A percentile compares a stretch with the other conserved stretches of the same genome.
These are phyloP conservation scores for Teratosphaeria nubilosa DNA, from an alignment of 2,329 filamentous ascomycete genomes.

Conservation along the genomic window DNA sequence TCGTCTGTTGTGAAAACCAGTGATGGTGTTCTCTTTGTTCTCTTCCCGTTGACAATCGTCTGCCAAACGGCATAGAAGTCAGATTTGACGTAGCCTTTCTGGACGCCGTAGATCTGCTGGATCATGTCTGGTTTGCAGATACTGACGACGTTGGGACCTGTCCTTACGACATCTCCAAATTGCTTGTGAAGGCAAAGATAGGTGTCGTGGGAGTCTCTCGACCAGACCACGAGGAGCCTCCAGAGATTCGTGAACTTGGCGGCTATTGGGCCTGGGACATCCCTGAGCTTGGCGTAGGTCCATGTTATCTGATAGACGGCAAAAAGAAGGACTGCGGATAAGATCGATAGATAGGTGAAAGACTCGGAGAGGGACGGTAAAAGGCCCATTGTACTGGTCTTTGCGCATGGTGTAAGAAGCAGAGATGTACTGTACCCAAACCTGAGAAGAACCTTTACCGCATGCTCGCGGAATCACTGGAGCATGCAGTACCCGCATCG, in stretches of 20 bases:
- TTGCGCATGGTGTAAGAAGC: too few relatives aligned
- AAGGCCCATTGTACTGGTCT: too few relatives aligned
- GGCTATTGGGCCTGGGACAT: slow-evolving; percentile 41
- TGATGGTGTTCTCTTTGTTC: slow-evolving; percentile 12
- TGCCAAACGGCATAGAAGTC: slow-evolving; percentile 11
- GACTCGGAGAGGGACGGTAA: slow-evolving; percentile 1
- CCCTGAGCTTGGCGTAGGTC: slow-evolving; percentile 13
- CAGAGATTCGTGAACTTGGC: slow-evolving; percentile 43
- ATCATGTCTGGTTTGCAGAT: slow-evolving; percentile 62
- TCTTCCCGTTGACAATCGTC: slow-evolving; percentile 17
- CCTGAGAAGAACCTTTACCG: background rate
- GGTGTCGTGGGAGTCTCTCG: slow-evolving; percentile 46
- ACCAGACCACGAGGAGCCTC: slow-evolving; percentile 47
- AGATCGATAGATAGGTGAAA: slow-evolving; percentile 6
- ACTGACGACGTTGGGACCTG: slow-evolving; percentile 66
- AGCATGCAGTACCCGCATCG: background rate
- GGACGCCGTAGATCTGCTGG: slow-evolving; percentile 41
- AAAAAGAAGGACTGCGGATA: slow-evolving; percentile 4
- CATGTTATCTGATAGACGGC: slow-evolving; percentile 7
- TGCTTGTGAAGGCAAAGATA: slow-evolving; percentile 49
- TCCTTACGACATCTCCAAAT: slow-evolving; percentile 59
- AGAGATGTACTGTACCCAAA: background rate
- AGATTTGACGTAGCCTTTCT: slow-evolving; percentile 12
- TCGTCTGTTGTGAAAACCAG: slow-evolving; percentile 21
- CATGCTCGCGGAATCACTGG: background rate